A percentile compares a stretch with the other conserved stretches of the same genome.
These are phyloP conservation scores for Fusarium citri DNA, from an alignment of 2,329 filamentous ascomycete species.

Conservation along the genomic window DNA sequence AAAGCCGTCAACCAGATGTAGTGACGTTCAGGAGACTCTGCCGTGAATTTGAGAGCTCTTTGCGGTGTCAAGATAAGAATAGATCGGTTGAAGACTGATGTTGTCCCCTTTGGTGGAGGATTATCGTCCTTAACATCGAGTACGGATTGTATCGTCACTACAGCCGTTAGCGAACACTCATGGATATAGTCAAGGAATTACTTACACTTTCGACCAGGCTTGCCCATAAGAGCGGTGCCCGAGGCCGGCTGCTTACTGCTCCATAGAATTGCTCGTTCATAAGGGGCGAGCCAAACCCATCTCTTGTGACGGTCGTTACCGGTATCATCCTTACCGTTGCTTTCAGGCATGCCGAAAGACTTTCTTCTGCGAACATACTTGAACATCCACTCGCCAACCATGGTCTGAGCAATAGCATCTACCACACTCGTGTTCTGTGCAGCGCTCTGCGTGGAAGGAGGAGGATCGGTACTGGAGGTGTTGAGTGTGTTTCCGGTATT, in stretches of 20 bases:
- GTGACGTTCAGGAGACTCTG: conserved; percentile 83
- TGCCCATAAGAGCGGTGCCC: conserved; percentile 89
- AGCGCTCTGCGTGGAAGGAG: conserved; percentile 60
- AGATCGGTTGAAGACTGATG: conserved; percentile 84
- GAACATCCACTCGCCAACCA: conserved; percentile 98
- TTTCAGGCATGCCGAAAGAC: conserved; percentile 85
- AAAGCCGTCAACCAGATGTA: conserved; percentile 95
- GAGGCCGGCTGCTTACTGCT: conserved; percentile 96
- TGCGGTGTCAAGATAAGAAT: conserved; percentile 95
- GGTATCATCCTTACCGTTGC: conserved; percentile 73
- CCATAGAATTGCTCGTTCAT: conserved; percentile 96
- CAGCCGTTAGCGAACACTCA: conserved; percentile 48
- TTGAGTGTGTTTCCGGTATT: conserved; percentile 67
- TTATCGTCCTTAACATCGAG: conserved; percentile 97
- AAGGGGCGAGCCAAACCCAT: conserved; percentile 98
- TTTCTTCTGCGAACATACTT: conserved; percentile 90
- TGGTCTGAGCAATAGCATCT: conserved; percentile 96
- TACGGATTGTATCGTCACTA: conserved; percentile 95
- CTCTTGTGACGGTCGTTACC: conserved; percentile 88
- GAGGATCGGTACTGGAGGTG: conserved; percentile 56
- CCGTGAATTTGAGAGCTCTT: conserved; percentile 94
- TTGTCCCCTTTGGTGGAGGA: conserved; percentile 76
- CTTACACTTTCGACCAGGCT: conserved; percentile 94
- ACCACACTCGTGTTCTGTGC: conserved; percentile 84
- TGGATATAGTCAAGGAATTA: conserved; percentile 44